Conservation (phyloP, 2,329 filamentous ascomycete genomes). For the Delphinella strobiligena region DNA sequence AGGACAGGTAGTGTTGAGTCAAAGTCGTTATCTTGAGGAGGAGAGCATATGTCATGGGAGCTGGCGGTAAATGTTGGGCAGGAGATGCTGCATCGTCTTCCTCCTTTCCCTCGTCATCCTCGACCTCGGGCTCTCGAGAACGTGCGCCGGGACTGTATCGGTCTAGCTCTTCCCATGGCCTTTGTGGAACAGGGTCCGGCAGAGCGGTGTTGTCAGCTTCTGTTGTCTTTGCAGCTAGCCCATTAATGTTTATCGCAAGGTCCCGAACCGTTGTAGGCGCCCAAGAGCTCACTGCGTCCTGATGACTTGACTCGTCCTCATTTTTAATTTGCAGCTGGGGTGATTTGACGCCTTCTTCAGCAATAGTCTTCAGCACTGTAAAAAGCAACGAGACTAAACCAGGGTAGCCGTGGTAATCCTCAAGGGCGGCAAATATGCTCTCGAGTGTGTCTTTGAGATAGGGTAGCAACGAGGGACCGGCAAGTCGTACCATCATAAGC, state of each 20-base stretch:
- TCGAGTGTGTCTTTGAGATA: constrained; percentile 86
- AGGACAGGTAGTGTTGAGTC: constrained; percentile 83
- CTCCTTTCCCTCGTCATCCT: constrained; percentile 8
- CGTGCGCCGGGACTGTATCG: too few species aligned
- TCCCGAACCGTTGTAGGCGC: constrained; percentile 28
- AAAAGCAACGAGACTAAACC: constrained; percentile 77
- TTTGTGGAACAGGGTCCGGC: neutral
- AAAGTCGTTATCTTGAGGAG: constrained; percentile 70
- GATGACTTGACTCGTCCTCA: constrained; percentile 6
- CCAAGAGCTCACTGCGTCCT: constrained; percentile 6
- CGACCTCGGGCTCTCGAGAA: neutral
- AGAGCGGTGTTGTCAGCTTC: neutral
- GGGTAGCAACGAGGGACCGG: constrained; percentile 68
- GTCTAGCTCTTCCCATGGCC: neutral
- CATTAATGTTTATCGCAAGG: constrained; percentile 22
- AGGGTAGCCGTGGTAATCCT: constrained; percentile 89
- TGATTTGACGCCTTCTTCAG: constrained; percentile 62
- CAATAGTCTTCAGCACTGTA: constrained; percentile 66
- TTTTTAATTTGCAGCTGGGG: constrained; percentile 35
- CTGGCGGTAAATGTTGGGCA: constrained; percentile 40
- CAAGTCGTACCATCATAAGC: constrained; percentile 85
- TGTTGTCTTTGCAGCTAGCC: neutral
- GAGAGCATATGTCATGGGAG: constrained; percentile 63
- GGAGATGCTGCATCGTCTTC: constrained; percentile 9
- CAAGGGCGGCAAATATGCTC: constrained; percentile 84